Evolutionary conservation across 805 yeast genomes (phyloP), one percentile per base, ranked within the genome.

Genomic region (Naumovozyma dairenensis): DNA sequence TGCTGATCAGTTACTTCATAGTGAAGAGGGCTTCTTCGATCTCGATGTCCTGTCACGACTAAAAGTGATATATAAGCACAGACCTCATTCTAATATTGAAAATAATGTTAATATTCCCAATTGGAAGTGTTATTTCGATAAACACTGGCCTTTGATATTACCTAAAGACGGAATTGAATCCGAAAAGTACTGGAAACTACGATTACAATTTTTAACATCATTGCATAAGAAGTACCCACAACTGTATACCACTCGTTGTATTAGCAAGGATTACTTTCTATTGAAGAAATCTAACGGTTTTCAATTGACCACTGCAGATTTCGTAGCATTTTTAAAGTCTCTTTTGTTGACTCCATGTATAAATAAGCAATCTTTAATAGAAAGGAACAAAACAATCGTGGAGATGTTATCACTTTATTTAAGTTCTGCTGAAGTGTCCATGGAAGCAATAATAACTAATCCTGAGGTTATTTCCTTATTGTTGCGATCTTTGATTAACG

Each of bases 101-200:
- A 16, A 28, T 5, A 18, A 9, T 4, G 4, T 29, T 6, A 4
- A 33, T 25, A n/a, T 34, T 5, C 25, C 28, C 9, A 32, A 33
- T 4, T 47, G 54, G 53, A 31, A 30, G 18, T 17, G 18, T 8
- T 20, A 37, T 2, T 51, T 53, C 33, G 45, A 53, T 15, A 19
- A 21, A 3, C 32, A 34, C 16, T 53, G 58, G 58, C 55, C 57
- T 4, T 27, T 45, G 6, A 29, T 24, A 3, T 18, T 48, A 13
- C 38, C 47, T 4, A 30, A 13, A 6, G 38, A 38, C 5, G n/a
- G n/a, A 24, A 24, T 7, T 13, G 29, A 34, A 13, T 31, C 42
- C 3, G 27, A 36, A 4, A 25, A 32, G 28, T 45, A 37, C 26
- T 54, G 59, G 59, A 22, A 37, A 4, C 16, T 37, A 5, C 38